Base-by-base conservation (phyloP, 139 green algal species). In the Volvox reticuliferus region DNA sequence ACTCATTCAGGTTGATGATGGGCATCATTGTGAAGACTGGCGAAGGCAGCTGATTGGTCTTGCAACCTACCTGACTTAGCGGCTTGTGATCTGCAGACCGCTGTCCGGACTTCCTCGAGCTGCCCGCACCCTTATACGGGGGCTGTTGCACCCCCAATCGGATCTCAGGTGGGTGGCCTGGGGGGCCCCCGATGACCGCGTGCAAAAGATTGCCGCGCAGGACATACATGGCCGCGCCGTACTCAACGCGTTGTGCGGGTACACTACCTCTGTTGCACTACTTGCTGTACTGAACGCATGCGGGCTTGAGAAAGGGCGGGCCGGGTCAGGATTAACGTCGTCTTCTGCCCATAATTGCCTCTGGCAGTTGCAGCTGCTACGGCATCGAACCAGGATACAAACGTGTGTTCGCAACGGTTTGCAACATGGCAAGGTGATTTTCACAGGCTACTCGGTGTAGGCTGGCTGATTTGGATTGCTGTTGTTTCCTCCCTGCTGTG, bases 51-150 rank as follows among this genome's bases (percentile, higher is more conserved):
- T 55, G 44, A 5, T 5, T 55, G 44, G 5, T 55, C 44, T 55
- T 55, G 44, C 44, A 55, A 55, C 44, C 44, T 55, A 55, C 9
- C 44, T 55, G 44, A 55, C 44, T 55, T 5, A 9, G 9, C 5
- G 44, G 5, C 44, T 55, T 55, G 44, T 55, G 44, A 9, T 73
- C 65, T 73, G 65, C 65, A 73, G 65, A 28, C 24, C 65, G 65
- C 65, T 73, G 16, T 86, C 80, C 33, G 80, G 80, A 0, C 5
- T 86, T 17, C 80, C 80, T 14, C 50, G 80, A 18, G 80, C 55
- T 12, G 50, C 80, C 28, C 62, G 61, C 28, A 73, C 80, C 50
- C 80, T 86, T 30, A 71, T 86, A 18, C 80, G 80, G 28, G 80
- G 80, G 2, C n/a, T 86, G 55, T 30, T 86, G 28, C 80, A 86